These are phyloP conservation scores for Aspergillus ruber DNA, from an alignment of 2,329 filamentous ascomycete species.

Conservation along the genomic window DNA sequence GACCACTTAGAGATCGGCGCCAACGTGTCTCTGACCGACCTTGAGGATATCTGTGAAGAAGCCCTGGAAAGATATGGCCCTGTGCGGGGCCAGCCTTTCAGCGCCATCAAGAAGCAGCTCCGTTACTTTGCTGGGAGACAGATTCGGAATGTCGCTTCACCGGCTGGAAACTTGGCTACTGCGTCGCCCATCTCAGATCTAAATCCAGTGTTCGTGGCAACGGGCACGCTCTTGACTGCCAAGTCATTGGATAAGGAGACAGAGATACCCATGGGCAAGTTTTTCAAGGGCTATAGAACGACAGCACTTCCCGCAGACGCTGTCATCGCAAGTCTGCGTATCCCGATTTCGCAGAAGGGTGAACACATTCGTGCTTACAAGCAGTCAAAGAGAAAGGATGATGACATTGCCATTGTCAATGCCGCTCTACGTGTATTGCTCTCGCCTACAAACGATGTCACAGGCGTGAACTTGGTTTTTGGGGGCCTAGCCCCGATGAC, in stretches of 20 bases:
- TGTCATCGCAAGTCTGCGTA: constrained; percentile 78
- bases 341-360: constrained; percentile 69
- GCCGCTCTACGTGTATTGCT: constrained; percentile 71
- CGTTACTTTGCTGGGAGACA: constrained; percentile 62
- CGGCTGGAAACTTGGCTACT: constrained; percentile 87
- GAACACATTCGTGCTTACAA: constrained; percentile 91
- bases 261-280: constrained; percentile 84
- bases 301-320: constrained; percentile 75
- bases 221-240: constrained; percentile 88
- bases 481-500: constrained; percentile 94
- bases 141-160: constrained; percentile 95
- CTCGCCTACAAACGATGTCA: constrained; percentile 61
- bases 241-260: constrained; percentile 70
- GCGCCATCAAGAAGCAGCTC: constrained; percentile 86
- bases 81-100: constrained; percentile 66
- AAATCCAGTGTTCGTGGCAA: constrained; percentile 96
- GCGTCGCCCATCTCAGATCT: constrained; percentile 95
- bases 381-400: constrained; percentile 93
- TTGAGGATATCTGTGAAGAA: constrained; percentile 74
- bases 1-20: constrained; percentile 86
- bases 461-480: constrained; percentile 74
- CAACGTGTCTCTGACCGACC: constrained; percentile 84
- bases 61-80: constrained; percentile 65
- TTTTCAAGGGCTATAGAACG: constrained; percentile 85
- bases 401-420: constrained; percentile 97